Conservation (phyloP, 2,329 filamentous ascomycete species). For the Aspergillus pseudonomiae region DNA sequence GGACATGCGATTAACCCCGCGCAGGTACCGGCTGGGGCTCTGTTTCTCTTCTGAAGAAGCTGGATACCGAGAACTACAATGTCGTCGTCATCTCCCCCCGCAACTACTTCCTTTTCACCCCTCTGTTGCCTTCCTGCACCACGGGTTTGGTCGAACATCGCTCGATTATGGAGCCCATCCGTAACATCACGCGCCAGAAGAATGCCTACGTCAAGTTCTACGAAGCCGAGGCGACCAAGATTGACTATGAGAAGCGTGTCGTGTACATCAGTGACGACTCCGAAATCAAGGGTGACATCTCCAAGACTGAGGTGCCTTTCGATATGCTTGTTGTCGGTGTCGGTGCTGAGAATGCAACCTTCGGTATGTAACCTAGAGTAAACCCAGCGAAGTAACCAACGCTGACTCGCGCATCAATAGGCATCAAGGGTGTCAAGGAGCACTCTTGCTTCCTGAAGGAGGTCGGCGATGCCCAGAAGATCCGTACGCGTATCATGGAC, state of each 20-base stretch:
- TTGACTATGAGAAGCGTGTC: constrained; percentile 88
- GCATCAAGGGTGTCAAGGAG: constrained; percentile 90
- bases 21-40: constrained; percentile 94
- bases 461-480: constrained; percentile 91
- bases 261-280: constrained; percentile 90
- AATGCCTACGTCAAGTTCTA: constrained; percentile 93
- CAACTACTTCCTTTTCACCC: constrained; percentile 99
- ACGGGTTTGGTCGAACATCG: constrained; percentile 97
- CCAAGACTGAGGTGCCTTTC: constrained; percentile 87
- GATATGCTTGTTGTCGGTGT: constrained; percentile 98
- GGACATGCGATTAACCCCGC: neutral
- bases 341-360: constrained; percentile 97
- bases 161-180: constrained; percentile 99
- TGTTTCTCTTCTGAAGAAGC: constrained; percentile 95
- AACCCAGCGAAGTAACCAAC: neutral
- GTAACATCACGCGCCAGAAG: constrained; percentile 94
- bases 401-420: constrained; percentile 37
- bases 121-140: constrained; percentile 93
- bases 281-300: constrained; percentile 81
- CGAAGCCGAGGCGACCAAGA: constrained; percentile 94
- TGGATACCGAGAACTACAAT: constrained; percentile 99
- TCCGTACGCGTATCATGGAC: constrained; percentile 99
- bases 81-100: constrained; percentile 95
- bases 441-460: constrained; percentile 98
- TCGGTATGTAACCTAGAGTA: constrained; percentile 60